Conservation (phyloP, 257 asterid genomes). For the Lantana camara region DNA sequence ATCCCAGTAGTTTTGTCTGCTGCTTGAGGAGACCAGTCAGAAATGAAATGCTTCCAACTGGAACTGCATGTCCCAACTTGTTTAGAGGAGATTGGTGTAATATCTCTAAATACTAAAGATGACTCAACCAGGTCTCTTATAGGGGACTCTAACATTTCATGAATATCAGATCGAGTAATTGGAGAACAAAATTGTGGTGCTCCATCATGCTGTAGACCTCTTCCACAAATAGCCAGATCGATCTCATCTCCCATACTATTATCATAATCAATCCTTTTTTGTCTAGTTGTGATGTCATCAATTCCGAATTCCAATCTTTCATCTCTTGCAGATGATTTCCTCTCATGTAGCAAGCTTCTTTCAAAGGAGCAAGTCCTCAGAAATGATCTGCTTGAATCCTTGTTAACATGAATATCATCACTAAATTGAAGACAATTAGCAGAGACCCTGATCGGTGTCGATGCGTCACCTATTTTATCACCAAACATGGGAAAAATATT, state of each 20-base stretch:
- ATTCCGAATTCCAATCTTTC: conserved; percentile 37
- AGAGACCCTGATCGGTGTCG: conserved; percentile 31
- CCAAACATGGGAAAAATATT: conserved; percentile 35
- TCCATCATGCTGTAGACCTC: conserved; percentile 32
- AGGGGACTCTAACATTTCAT: conserved; percentile 30
- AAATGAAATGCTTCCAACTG: conserved; percentile 37
- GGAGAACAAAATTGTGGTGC: conserved; percentile 41
- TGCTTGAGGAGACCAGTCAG: conserved; percentile 45
- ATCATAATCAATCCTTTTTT: conserved; percentile 40
- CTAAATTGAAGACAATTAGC: conserved; percentile 36
- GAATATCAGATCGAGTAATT: conserved; percentile 35
- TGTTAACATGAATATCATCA: conserved; percentile 35
- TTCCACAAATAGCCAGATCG: conserved; percentile 32
- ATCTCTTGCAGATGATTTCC: conserved; percentile 42
- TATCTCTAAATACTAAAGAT: conserved; percentile 35
- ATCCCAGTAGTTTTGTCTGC: conserved; percentile 33
- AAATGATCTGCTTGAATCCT: conserved; percentile 42
- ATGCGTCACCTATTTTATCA: conserved; percentile 26
- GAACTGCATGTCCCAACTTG: conserved; percentile 33
- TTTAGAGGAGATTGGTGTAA: conserved; percentile 31
- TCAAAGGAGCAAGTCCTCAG: conserved; percentile 49
- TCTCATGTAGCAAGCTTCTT: conserved; percentile 41
- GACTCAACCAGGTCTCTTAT: conserved; percentile 31
- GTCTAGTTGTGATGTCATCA: conserved; percentile 34
- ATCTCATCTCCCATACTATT: conserved; percentile 36